phyloP scores from a whole-genome alignment of 768 basidiomycete species.

The Lentinus tigrinus region DNA sequence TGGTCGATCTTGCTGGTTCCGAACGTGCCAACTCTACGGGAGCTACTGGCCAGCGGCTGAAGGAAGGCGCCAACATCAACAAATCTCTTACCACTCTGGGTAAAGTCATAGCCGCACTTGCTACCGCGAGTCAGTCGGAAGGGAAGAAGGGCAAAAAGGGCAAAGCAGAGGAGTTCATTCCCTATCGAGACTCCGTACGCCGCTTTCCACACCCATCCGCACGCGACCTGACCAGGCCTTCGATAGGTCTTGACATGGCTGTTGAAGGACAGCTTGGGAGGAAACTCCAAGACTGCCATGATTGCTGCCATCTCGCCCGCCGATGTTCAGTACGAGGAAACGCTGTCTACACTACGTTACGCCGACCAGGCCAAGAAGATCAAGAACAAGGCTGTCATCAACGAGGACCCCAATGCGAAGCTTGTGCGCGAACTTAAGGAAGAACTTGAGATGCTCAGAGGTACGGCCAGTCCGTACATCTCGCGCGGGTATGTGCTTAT shows the following conservation, averaged over 20 bases:
- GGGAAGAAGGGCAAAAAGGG: conserved; percentile 75
- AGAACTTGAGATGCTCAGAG: conserved; percentile 90
- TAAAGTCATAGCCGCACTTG: conserved; percentile 92
- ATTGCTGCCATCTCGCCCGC: conserved; percentile 99
- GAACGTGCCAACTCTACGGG: conserved; percentile 98
- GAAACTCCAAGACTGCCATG: conserved; percentile 98
- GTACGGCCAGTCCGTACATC: conserved; percentile 34
- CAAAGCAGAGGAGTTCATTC: conserved; percentile 89
- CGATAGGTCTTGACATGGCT: conserved; percentile 92
- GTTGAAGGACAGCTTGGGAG: conserved; percentile 95
- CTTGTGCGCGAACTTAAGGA: conserved; percentile 98
- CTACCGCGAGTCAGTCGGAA: conserved; percentile 56
- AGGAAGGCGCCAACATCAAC: conserved; percentile 99
- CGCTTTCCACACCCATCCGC: background rate
- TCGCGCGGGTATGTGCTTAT: conserved; percentile 12
- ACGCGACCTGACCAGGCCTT: background rate
- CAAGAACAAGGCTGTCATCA: conserved; percentile 98
- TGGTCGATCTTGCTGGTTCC: conserved; percentile 96
- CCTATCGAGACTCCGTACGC: conserved; percentile 94
- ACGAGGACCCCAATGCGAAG: conserved; percentile 99
- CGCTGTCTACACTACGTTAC: conserved; percentile 93
- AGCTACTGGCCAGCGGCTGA: conserved; percentile 92
- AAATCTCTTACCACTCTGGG: conserved; percentile 97
- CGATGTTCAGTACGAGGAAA: conserved; percentile 86
- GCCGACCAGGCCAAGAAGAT: conserved; percentile 99